Base-by-base conservation (phyloP, 2,329 filamentous ascomycete species). In the Fusarium sp. region DNA sequence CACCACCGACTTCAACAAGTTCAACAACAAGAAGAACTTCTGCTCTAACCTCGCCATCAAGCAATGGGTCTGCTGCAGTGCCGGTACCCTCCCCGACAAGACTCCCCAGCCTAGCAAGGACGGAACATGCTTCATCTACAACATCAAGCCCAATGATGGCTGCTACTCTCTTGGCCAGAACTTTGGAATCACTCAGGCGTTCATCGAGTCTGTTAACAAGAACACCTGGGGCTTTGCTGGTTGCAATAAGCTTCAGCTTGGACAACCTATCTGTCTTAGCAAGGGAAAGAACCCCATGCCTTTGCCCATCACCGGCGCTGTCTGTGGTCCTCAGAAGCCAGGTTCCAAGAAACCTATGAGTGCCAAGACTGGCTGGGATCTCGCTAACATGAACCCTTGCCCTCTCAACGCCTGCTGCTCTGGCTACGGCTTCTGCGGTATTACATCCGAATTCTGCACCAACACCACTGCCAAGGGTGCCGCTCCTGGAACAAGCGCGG, bases 381-480 rank as follows among this genome's bases (percentile, higher is more conserved):
- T 84, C 6, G 65, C 75, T 1, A 68, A 74, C 11, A 71, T 86
- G 8, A 87, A 86, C 62, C 81, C 79, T 0, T 87, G 85, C 61
- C 81, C 81, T 0, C 73, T 84, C 1, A 82, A 82, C 26, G 79
- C 76, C 1, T 83, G 81, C 68, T 83, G 81, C 66, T 77, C 79
- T 15, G 72, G 76, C 20, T 82, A 81, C 75, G 84, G 84, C 1
- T 77, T 82, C 47, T 86, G 84, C 24, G 84, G 84, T 8, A 77
- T 77, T 2, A 82, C 81, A 0, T 65, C 68, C 2, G 82, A 82
- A 16, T 85, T 84, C 66, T 86, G 84, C 26, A 75, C 73, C 5
- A 65, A 74, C 58, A 71, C 74, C 0, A 71, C 70, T 41, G 75
- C 57, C 2, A 75, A 74, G 9, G 77, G 76, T 1, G 74, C 73